Evolutionary conservation across 371 early-diverging fungal genomes (phyloP), one percentile per base, ranked within the genome.

Genomic region (Saksenaea oblongispora): DNA sequence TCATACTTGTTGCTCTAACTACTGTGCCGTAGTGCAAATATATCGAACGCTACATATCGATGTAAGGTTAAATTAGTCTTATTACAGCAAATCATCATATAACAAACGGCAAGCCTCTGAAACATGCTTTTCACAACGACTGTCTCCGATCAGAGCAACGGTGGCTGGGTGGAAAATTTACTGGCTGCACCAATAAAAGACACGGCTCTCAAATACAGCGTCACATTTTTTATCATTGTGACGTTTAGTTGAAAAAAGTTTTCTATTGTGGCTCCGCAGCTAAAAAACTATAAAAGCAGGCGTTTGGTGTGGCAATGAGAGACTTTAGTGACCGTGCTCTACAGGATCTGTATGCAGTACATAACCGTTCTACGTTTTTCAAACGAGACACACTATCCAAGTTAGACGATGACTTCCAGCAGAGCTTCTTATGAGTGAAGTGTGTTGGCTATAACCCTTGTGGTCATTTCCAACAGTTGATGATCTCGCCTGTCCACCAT

Each of bases 331-430:
- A 75, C 75, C 79, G 79, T 78, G 75, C 79, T 78, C 79, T 75
- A 75, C 79, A 78, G 79, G 79, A 78, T 78, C 75, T 78, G 79
- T 78, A 78, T 78, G 72, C 79, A 78, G 79, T 78, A 78, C 71
- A 73, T 75, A 61, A 69, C 79, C 70, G 69, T 73, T 78, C 73
- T 75, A 73, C 70, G 79, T 78, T 78, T 78, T 73, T 63, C 60
- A 78, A 78, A 78, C 78, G 61, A 74, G 78, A 78, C 74, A 71
- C 73, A 69, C 61, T 65, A 44, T 61, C 65, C 72, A 70, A 71
- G 78, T 65, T 72, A 78, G 78, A 72, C 62, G 78, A 78, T 78
- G 78, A 78, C 69, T 62, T 47, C 65, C 42, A 70, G 64, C 72
- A 74, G 73, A 65, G 61, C 78, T 74, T 78, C 73, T 72, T 65